Conservation (phyloP, 768 basidiomycete genomes). For the Amyloporia xantha region DNA sequence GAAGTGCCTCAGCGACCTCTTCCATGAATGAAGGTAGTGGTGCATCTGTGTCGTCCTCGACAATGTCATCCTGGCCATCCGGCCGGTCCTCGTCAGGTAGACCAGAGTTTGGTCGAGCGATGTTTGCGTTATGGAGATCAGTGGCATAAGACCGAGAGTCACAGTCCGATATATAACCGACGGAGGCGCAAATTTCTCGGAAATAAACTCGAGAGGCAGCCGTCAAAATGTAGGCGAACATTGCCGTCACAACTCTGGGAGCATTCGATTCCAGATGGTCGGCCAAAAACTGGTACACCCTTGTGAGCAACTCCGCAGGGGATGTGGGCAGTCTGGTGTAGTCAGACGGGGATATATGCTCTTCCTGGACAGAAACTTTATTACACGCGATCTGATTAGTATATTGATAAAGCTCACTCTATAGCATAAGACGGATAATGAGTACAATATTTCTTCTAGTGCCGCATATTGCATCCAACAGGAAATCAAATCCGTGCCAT, state of each 20-base stretch:
- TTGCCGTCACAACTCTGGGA: constrained; percentile 38
- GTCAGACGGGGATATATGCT: not conserved
- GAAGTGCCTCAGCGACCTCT: constrained; percentile 44
- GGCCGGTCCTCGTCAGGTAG: constrained; percentile 1
- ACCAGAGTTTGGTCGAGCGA: too few species aligned
- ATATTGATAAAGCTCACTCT: constrained; percentile 37
- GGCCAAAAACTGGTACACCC: constrained; percentile 52
- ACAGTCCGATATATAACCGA: constrained; percentile 38
- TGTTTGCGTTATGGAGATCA: not conserved
- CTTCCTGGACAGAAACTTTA: too few species aligned
- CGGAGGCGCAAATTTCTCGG: constrained; percentile 45
- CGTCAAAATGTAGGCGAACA: constrained; percentile 64
- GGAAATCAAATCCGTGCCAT: too few species aligned
- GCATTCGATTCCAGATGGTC: constrained; percentile 50
- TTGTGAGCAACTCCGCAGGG: constrained; percentile 49
- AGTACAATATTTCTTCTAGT: constrained; percentile 20
- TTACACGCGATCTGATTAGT: too few species aligned
- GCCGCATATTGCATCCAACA: constrained; percentile 21
- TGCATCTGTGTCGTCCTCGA: constrained; percentile 21
- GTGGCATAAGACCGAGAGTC: constrained; percentile 1
- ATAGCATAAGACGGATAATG: constrained; percentile 52
- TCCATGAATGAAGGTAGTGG: constrained; percentile 62
- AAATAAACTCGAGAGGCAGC: constrained; percentile 59
- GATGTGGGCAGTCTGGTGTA: constrained; percentile 14
- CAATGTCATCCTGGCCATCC: constrained; percentile 29